Evolutionary conservation across 257 asterid species (phyloP).

Genomic region (Linderniella brevidens): DNA sequence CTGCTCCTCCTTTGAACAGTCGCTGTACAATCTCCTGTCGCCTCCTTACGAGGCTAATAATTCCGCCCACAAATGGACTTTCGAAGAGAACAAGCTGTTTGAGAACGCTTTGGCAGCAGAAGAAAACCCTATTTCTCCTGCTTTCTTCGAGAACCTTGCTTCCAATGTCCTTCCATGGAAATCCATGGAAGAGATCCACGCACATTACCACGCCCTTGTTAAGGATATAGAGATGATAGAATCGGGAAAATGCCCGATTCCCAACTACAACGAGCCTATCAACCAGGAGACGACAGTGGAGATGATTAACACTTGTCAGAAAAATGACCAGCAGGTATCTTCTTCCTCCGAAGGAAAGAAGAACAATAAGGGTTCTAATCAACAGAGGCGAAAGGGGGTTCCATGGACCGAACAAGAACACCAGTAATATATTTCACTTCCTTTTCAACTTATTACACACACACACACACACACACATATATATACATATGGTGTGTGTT

Average conservation of each 20-base stretch:
- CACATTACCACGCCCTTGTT: constrained; percentile 13
- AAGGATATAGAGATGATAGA: constrained; percentile 18
- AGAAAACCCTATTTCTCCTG: constrained; percentile 2
- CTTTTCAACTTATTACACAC: too few species aligned
- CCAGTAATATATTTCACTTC: constrained; percentile 12
- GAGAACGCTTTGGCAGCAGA: constrained; percentile 16
- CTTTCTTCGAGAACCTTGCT: constrained; percentile 13
- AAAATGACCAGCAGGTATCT: constrained; percentile 1
- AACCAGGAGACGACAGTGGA: background rate
- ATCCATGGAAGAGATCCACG: constrained; percentile 13
- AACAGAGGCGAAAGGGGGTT: constrained; percentile 10
- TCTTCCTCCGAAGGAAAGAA: background rate
- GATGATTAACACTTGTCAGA: background rate
- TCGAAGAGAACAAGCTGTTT: constrained; percentile 15
- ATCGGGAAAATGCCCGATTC: constrained; percentile 9
- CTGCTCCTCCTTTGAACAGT: too few species aligned
- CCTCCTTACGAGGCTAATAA: constrained; percentile 3
- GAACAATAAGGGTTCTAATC: background rate
- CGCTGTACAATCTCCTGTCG: constrained; percentile 1
- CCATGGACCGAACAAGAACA: constrained; percentile 39
- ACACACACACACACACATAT: too few species aligned
- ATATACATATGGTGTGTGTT: too few species aligned
- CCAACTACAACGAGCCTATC: constrained; percentile 8
- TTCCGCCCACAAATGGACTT: constrained; percentile 10
- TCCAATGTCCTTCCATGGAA: constrained; percentile 12